Evolutionary conservation across 2,329 filamentous ascomycete genomes (phyloP).

Genomic region (Aspergillus pseudonomiae): DNA sequence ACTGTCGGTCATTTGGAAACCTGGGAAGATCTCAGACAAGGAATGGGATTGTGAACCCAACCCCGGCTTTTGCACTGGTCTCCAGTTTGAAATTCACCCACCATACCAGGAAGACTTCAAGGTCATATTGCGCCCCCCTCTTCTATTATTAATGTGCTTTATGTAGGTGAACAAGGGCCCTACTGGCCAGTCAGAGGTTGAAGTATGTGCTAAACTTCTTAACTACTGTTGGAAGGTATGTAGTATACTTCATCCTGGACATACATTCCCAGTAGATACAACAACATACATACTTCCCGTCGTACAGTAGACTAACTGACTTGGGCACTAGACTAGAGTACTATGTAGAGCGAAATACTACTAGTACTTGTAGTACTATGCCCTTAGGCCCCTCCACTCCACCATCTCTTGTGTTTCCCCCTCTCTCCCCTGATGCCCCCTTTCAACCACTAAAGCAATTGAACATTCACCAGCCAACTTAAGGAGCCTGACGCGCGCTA

Average conservation of each 20-base stretch:
- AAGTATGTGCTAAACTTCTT: neutral
- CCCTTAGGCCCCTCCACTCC: neutral
- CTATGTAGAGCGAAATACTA: no score
- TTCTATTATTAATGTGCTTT: neutral
- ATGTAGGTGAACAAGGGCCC: neutral
- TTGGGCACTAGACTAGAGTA: neutral
- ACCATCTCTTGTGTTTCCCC: neutral
- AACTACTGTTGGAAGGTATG: no score
- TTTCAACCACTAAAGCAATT: conserved; percentile 11
- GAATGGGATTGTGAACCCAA: conserved; percentile 1
- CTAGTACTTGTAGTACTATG: neutral
- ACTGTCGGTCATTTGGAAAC: neutral
- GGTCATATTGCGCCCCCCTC: neutral
- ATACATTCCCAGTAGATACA: neutral
- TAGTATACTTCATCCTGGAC: neutral
- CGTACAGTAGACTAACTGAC: neutral
- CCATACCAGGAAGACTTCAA: neutral
- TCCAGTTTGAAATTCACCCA: neutral
- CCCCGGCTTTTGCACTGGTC: conserved; percentile 10
- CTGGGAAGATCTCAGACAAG: neutral
- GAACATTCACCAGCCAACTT: conserved; percentile 1
- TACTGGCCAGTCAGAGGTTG: neutral
- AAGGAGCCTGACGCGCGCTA: conserved; percentile 12
- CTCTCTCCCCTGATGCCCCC: conserved; percentile 4
- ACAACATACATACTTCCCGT: neutral